Evolutionary conservation across 352 stramenopile genomes (phyloP).

Genomic region (Elongisporangium prolatum): DNA sequence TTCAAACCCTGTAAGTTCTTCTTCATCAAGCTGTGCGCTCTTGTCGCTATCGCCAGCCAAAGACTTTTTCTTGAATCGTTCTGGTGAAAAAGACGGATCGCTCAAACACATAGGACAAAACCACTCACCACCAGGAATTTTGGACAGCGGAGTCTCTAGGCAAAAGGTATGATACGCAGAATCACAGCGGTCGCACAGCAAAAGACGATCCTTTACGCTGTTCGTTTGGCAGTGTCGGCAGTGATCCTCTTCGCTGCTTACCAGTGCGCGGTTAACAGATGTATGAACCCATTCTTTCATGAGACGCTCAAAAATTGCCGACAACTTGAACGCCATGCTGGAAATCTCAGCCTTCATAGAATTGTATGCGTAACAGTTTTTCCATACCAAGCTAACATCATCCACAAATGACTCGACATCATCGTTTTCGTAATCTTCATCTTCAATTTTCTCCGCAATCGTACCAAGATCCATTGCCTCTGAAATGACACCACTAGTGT

Average conservation of each 20-base stretch:
- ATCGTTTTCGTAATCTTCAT: conserved; percentile 83
- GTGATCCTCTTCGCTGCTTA: conserved; percentile 71
- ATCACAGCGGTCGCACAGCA: conserved; percentile 82
- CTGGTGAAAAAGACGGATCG: conserved; percentile 47
- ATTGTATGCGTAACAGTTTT: conserved; percentile 85
- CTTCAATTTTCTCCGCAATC: conserved; percentile 78
- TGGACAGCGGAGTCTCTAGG: conserved; percentile 44
- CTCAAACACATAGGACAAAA: conserved; percentile 63
- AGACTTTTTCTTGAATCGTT: conserved; percentile 46
- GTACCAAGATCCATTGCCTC: conserved; percentile 83
- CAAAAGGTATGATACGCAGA: conserved; percentile 84
- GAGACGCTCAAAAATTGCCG: conserved; percentile 70
- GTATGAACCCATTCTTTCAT: conserved; percentile 81
- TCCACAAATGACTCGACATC: conserved; percentile 79
- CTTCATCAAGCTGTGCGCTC: conserved; percentile 17
- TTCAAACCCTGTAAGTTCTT: conserved; percentile 59
- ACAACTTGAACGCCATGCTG: conserved; percentile 64
- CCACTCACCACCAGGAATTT: conserved; percentile 66
- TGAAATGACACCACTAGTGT: conserved; percentile 56
- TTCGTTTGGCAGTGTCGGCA: conserved; percentile 75
- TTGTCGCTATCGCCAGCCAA: conserved; percentile 11
- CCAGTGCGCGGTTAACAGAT: conserved; percentile 36
- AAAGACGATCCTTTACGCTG: conserved; percentile 51
- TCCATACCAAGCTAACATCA: conserved; percentile 79
- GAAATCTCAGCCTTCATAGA: conserved; percentile 80